Evolutionary conservation across 306 rosid genomes (phyloP).

Genomic region (Vigna reflexopilosa): DNA sequence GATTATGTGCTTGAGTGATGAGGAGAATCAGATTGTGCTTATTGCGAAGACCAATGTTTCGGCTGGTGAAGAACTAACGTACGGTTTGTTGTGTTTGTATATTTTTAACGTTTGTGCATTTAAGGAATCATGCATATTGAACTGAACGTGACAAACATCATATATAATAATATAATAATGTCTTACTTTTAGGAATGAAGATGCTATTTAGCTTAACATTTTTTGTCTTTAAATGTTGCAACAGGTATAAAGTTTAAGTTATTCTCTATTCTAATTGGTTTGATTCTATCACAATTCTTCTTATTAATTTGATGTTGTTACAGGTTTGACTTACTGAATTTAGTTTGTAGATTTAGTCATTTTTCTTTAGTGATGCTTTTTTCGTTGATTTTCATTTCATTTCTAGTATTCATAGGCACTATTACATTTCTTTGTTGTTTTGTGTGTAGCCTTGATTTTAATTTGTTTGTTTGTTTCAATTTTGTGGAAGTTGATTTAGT

Average conservation of each 20-base stretch:
- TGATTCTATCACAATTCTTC: too few species aligned
- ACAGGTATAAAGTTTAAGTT: constrained; percentile 64
- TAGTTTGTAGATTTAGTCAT: too few species aligned
- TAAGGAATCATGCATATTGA: constrained; percentile 13
- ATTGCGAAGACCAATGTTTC: constrained; percentile 76
- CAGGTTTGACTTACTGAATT: too few species aligned
- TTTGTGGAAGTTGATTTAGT: too few species aligned
- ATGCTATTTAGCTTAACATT: constrained; percentile 30
- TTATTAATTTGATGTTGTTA: too few species aligned
- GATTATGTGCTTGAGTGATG: constrained; percentile 68
- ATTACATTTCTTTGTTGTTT: too few species aligned
- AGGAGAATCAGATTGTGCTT: constrained; percentile 79
- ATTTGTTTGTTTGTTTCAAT: too few species aligned
- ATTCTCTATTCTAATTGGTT: too few species aligned
- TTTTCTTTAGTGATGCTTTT: too few species aligned
- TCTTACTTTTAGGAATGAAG: neutral
- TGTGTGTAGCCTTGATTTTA: too few species aligned
- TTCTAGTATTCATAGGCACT: too few species aligned
- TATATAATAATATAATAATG: neutral
- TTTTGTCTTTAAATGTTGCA: constrained; percentile 1
- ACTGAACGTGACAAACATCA: constrained; percentile 21
- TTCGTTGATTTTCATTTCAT: too few species aligned
- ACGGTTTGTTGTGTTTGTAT: constrained; percentile 41
- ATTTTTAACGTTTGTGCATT: neutral
- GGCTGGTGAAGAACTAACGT: constrained; percentile 95